Evolutionary conservation across 1,139 yeast genomes (phyloP), one percentile per base, ranked within the genome.

Genomic region (Neolecta irregularis): DNA sequence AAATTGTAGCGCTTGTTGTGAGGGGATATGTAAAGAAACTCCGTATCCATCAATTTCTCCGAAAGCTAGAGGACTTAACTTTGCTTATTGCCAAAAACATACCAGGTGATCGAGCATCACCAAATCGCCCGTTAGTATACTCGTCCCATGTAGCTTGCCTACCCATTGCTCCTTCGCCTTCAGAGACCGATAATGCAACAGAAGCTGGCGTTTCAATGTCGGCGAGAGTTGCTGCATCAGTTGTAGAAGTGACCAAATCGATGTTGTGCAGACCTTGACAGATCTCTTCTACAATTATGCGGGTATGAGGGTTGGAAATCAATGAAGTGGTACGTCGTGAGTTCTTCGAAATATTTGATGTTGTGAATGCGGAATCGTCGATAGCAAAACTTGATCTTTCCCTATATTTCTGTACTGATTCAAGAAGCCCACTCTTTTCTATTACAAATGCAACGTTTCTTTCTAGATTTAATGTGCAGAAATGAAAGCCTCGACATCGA

Each of bases 11-110:
- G 93, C 93, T 49, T 67, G 72, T 30, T 65, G 64, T 6, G 83
- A 67, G 9, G 79, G 71, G n/a, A 62, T 62, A 49, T 83, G 85
- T 48, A 88, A 66, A 4, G 79, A 72, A 1, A 95, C 93, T 1
- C 98, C 96, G 55, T 88, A 88, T 23, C 96, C 98, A 53, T 85
- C 95, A 50, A 85, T 79, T 56, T 85, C 95, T 59, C 98, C 98
- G 57, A 78, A 88, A 0, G 98, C 48, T n/a, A n/a, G n/a, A n/a
- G 35, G 26, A 12, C 7, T 24, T 11, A 4, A 8, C 88, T 20
- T 22, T n/a, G 24, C 22, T 32, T 6, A 17, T 16, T 26, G 2
- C 4, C 33, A 30, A 6, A 16, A 11, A 6, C 9, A 26, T 17
- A 13, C 64, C n/a, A 4, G 98, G 98, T 23, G 96, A 83, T 47